phyloP scores from a whole-genome alignment of 495 filamentous ascomycete genomes.

The Polyplosphaeria fusca region DNA sequence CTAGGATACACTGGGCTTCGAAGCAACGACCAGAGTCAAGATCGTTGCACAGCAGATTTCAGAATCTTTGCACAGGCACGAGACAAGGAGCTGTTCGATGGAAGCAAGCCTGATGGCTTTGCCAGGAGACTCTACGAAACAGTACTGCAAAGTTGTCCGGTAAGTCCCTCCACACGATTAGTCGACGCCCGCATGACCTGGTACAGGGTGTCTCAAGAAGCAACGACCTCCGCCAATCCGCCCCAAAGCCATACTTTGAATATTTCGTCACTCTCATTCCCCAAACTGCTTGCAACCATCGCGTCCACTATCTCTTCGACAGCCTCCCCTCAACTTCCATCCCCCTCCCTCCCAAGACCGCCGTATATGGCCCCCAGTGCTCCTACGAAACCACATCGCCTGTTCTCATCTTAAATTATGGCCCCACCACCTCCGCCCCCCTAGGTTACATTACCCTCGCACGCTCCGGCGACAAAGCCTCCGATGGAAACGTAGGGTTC shows the following conservation, averaged over 20 bases:
- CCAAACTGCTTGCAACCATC: constrained; percentile 3
- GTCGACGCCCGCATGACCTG: background rate
- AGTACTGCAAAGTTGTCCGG: constrained; percentile 14
- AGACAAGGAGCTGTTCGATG: constrained; percentile 6
- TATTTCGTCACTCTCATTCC: constrained; percentile 16
- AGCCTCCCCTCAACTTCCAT: background rate
- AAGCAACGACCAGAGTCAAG: constrained; percentile 4
- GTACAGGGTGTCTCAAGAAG: constrained; percentile 3
- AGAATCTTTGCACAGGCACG: constrained; percentile 23
- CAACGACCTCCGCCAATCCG: constrained; percentile 7
- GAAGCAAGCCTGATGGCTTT: constrained; percentile 9
- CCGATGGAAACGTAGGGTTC: constrained; percentile 36
- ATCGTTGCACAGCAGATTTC: constrained; percentile 12
- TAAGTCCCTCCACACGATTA: background rate
- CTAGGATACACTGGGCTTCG: background rate
- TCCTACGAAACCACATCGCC: constrained; percentile 22
- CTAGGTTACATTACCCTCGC: constrained; percentile 34
- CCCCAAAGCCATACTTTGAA: constrained; percentile 11
- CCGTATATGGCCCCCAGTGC: constrained; percentile 4
- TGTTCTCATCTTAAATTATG: constrained; percentile 15
- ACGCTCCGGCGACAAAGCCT: constrained; percentile 37
- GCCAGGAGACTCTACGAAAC: constrained; percentile 8
- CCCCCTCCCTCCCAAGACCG: background rate
- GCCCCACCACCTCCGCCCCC: constrained; percentile 30
- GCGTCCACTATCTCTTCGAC: constrained; percentile 5